Conservation (phyloP, 768 basidiomycete genomes). For the Mycena albidolilacea region DNA sequence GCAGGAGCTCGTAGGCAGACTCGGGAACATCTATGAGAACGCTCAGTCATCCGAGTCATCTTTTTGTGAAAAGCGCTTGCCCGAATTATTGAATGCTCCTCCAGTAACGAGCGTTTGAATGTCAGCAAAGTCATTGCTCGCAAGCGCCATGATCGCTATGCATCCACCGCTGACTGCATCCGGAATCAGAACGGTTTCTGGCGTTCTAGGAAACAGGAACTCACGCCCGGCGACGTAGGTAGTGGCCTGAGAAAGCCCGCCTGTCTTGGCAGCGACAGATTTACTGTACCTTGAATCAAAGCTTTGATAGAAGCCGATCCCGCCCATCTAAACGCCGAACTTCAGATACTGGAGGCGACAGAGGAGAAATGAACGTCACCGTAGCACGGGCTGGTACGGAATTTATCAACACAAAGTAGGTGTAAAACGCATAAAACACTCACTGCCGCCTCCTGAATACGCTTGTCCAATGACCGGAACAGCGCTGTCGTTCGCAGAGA, state of each 20-base stretch:
- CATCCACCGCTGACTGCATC: conserved; percentile 26
- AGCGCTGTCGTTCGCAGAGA: conserved; percentile 25
- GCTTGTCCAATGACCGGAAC: conserved; percentile 29
- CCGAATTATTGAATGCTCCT: conserved; percentile 22
- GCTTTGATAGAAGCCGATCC: conserved; percentile 26
- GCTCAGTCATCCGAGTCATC: not conserved
- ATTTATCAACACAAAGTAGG: not conserved
- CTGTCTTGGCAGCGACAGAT: conserved; percentile 19
- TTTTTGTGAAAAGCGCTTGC: conserved; percentile 1
- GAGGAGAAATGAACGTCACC: conserved; percentile 1
- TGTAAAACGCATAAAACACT: not conserved
- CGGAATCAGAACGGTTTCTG: conserved; percentile 10
- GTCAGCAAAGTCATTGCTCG: conserved; percentile 25
- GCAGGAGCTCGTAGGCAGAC: conserved; percentile 19
- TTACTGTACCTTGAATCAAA: conserved; percentile 28
- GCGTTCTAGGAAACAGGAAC: conserved; percentile 5
- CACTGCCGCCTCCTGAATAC: conserved; percentile 26
- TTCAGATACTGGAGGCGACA: conserved; percentile 1
- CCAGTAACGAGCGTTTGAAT: conserved; percentile 25
- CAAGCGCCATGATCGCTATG: conserved; percentile 22
- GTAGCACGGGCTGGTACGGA: conserved; percentile 6
- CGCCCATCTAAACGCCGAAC: conserved; percentile 20
- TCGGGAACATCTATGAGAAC: not conserved
- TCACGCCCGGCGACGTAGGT: conserved; percentile 30
- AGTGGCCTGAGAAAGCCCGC: too few relatives aligned